Percentiles rank a stretch among this genome's conserved stretches.
phyloP scores from a whole-genome alignment of 805 yeast species.

The Teunomyces tritomae region DNA sequence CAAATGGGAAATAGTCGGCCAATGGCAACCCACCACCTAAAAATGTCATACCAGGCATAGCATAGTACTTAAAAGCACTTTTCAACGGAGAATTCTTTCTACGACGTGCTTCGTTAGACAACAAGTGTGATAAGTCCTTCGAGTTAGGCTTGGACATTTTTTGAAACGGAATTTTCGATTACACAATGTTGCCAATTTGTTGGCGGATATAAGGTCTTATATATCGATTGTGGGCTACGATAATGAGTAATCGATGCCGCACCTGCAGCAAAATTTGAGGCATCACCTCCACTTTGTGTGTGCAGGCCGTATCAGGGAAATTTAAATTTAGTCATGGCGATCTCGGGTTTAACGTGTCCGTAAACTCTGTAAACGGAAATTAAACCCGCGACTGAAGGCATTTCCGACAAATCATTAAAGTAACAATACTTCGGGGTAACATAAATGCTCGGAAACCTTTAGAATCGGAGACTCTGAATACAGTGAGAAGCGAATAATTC shows the following conservation, averaged over 20 bases:
- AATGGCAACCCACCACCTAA: conserved; percentile 96
- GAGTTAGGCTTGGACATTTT: conserved; percentile 36
- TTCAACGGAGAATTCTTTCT: conserved; percentile 82
- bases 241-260: not conserved
- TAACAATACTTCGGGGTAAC: too few species aligned
- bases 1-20: conserved; percentile 90
- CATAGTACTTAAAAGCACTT: conserved; percentile 74
- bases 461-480: not conserved
- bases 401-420: not conserved
- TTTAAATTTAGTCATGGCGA: not conserved
- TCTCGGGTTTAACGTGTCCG: not conserved
- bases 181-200: too few species aligned
- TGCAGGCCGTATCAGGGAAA: not conserved
- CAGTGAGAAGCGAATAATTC: not conserved
- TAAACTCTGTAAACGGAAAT: not conserved
- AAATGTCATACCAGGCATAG: conserved; percentile 74
- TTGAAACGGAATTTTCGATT: too few species aligned
- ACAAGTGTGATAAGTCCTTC: conserved; percentile 70
- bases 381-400: not conserved
- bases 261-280: not conserved
- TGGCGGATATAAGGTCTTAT: too few species aligned
- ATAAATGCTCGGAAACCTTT: not conserved
- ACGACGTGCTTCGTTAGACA: conserved; percentile 74
- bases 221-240: too few species aligned
- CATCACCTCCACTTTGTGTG: not conserved